Percentiles rank a stretch among this genome's conserved stretches.
Conservation (phyloP, 2,329 filamentous ascomycete species). For the Phaeosphaeriaceae sp. region DNA sequence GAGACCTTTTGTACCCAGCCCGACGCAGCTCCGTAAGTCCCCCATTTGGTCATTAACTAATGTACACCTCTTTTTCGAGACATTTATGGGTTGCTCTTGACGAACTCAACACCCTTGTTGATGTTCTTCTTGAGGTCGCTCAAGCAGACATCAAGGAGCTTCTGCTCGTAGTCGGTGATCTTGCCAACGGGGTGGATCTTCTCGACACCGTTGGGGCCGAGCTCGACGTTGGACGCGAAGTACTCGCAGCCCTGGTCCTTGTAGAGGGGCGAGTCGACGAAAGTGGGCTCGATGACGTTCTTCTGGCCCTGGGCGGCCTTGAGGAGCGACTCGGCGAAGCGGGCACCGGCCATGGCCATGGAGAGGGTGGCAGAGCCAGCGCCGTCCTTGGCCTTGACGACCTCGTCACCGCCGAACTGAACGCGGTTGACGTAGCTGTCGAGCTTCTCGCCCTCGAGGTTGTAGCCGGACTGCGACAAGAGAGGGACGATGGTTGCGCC, state of each 20-base stretch:
- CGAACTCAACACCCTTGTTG: constrained; percentile 81
- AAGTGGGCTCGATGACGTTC: constrained; percentile 94
- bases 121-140: constrained; percentile 92
- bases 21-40: constrained; percentile 25
- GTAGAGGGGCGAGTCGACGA: constrained; percentile 96
- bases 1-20: constrained; percentile 23
- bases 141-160: constrained; percentile 85
- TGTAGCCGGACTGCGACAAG: constrained; percentile 91
- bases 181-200: constrained; percentile 89
- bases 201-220: constrained; percentile 94
- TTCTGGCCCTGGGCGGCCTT: constrained; percentile 92
- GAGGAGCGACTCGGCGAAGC: constrained; percentile 89
- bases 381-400: constrained; percentile 98
- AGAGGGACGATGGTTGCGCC: constrained; percentile 98
- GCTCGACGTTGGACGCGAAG: constrained; percentile 95
- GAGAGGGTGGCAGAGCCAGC: constrained; percentile 96
- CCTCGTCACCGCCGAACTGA: constrained; percentile 98
- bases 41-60: constrained; percentile 33
- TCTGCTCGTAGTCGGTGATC: constrained; percentile 85
- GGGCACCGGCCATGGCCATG: constrained; percentile 95
- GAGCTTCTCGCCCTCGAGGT: constrained; percentile 78
- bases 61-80: constrained; percentile 30
- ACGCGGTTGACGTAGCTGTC: constrained; percentile 88
- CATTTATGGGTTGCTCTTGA: constrained; percentile 62
- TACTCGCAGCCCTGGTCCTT: constrained; percentile 98